Base-by-base conservation (phyloP, 768 basidiomycete genomes). In the Gloeopeniophorella convolvens region DNA sequence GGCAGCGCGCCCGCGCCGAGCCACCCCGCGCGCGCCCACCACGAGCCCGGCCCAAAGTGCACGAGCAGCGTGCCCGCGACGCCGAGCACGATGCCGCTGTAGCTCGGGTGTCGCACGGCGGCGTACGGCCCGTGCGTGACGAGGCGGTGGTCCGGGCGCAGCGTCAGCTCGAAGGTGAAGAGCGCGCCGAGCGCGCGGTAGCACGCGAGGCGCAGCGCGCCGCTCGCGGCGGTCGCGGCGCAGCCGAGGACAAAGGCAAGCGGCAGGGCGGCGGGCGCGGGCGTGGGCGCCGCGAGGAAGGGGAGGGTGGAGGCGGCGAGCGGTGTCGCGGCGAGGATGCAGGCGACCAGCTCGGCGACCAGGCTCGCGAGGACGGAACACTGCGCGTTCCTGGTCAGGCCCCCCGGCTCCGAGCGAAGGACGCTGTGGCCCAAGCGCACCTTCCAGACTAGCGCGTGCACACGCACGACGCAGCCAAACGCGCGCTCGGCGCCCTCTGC, bases 81-180 rank as follows among this genome's bases (percentile, higher is more conserved):
- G 31, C 44, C 57, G 23, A 59, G 58, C 27, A 59, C 42, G 8
- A 48, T 31, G 8, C 57, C 57, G 41, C 47, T 49, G 50, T 61
- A 61, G 41, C 51, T 51, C 16, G 61, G 61, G 26, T 62, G 61
- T 26, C 61, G 60, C 23, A 62, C 61, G 27, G 46, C 53, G 13
- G 37, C 20, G 26, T 62, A 62, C 11, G 61, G 61, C 13, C 58
- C 60, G 13, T 32, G 15, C 23, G 60, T 61, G 27, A 62, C 52
- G n/a, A 62, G 58, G 32, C 48, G 46, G 30, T 62, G 61, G 15
- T 48, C 35, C 34, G 41, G 42, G 21, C 58, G 57, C 20, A 62
- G 9, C 1, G 55, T 37, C 20, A 58, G 31, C 31, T 58, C 57
- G 26, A 56, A 58, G 23, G 57, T 58, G 50, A 58, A 58, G 43